Evolutionary conservation across 345 rosid species (phyloP).

Genomic region (Combretum micranthum): DNA sequence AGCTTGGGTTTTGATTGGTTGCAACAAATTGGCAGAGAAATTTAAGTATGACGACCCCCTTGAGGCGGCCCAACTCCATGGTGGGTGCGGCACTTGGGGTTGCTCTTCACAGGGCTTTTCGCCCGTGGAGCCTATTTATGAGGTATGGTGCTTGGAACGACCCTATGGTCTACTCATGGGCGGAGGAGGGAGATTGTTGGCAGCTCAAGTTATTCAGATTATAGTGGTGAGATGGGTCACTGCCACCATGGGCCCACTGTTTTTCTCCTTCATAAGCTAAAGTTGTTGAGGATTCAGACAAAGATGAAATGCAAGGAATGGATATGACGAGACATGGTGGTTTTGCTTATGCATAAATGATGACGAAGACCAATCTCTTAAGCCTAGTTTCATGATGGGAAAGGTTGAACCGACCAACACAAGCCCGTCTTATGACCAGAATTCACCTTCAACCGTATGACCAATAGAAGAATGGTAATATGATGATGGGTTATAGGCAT

Average conservation of each 20-base stretch:
- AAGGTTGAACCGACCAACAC: slow-evolving; percentile 8
- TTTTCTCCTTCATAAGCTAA: slow-evolving; percentile 13
- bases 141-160: slow-evolving; percentile 16
- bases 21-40: slow-evolving; percentile 37
- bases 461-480: too few species aligned
- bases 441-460: slow-evolving; percentile 15
- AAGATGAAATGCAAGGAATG: slow-evolving; percentile 19
- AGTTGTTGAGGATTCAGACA: slow-evolving; percentile 12
- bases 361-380: slow-evolving; percentile 11
- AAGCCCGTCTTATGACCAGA: neutral
- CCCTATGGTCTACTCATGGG: slow-evolving; percentile 19
- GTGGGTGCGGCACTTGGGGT: slow-evolving; percentile 57
- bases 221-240: slow-evolving; percentile 14
- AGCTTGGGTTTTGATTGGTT: slow-evolving; percentile 44
- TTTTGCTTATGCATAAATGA: slow-evolving; percentile 15
- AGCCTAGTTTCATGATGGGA: slow-evolving; percentile 1
- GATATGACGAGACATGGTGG: slow-evolving; percentile 17
- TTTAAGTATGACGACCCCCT: slow-evolving; percentile 42
- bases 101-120: slow-evolving; percentile 45
- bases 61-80: slow-evolving; percentile 57
- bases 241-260: slow-evolving; percentile 17
- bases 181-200: slow-evolving; percentile 15
- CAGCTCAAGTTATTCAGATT: slow-evolving; percentile 13
- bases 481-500: too few species aligned
- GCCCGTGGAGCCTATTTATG: slow-evolving; percentile 28